Evolutionary conservation across 2,329 filamentous ascomycete species (phyloP).

Genomic region (Fusarium duplospermum): DNA sequence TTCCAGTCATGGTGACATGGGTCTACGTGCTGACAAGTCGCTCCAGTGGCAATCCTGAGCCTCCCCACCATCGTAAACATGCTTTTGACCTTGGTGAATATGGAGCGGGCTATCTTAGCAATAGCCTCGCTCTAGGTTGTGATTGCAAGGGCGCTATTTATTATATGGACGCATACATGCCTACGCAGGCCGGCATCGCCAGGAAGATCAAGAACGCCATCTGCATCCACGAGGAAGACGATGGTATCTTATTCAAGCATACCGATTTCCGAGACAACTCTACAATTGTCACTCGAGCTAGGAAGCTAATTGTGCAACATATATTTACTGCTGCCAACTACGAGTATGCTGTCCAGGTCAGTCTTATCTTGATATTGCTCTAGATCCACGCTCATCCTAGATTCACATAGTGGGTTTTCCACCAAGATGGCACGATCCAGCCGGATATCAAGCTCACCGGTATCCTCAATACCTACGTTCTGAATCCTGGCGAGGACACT

Average conservation of each 20-base stretch:
- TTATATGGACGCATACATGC: slow-evolving; percentile 90
- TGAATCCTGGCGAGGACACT: slow-evolving; percentile 83
- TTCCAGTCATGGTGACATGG: too few species aligned
- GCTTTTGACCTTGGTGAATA: slow-evolving; percentile 86
- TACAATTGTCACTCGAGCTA: slow-evolving; percentile 84
- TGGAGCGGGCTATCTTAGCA: slow-evolving; percentile 86
- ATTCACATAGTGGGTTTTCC: slow-evolving; percentile 73
- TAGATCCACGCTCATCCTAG: too few species aligned
- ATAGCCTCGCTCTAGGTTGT: slow-evolving; percentile 79
- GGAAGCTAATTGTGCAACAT: slow-evolving; percentile 88
- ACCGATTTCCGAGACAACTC: slow-evolving; percentile 93
- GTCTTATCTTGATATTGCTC: too few species aligned
- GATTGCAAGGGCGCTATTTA: slow-evolving; percentile 93
- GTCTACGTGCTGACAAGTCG: too few species aligned
- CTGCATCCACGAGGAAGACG: slow-evolving; percentile 79
- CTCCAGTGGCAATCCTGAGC: slow-evolving; percentile 74
- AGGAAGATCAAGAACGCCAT: slow-evolving; percentile 78
- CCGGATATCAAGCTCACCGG: slow-evolving; percentile 92
- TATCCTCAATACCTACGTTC: slow-evolving; percentile 90
- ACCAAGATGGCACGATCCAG: slow-evolving; percentile 90
- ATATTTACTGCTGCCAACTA: slow-evolving; percentile 97
- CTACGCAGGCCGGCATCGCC: slow-evolving; percentile 79
- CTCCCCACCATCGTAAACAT: slow-evolving; percentile 83
- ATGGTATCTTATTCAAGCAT: slow-evolving; percentile 93
- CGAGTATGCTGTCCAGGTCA: slow-evolving; percentile 74